Conservation (phyloP, 2,329 filamentous ascomycete genomes). For the Hyphodiscus sp. region DNA sequence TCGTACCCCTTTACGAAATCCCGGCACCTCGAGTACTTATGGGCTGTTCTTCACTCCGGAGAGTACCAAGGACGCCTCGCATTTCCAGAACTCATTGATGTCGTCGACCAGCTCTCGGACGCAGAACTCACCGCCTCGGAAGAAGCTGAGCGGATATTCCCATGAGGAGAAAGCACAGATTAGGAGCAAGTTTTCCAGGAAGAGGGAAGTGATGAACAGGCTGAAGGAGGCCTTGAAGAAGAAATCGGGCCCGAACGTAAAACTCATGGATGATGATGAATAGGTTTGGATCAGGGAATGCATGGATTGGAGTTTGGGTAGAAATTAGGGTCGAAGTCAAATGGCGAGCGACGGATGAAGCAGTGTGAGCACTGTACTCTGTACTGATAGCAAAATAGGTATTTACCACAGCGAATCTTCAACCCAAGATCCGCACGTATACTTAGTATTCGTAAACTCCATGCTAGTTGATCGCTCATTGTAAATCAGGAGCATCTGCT, state of each 20-base stretch:
- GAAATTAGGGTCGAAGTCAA: not conserved
- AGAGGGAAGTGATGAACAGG: conserved; percentile 46
- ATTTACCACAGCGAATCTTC: not conserved
- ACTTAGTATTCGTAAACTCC: too few relatives aligned
- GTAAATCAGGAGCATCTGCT: too few relatives aligned
- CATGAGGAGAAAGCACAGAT: conserved; percentile 51
- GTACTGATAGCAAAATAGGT: not conserved
- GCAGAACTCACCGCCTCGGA: conserved; percentile 36
- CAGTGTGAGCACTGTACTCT: not conserved
- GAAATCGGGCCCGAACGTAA: conserved; percentile 26
- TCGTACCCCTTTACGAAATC: conserved; percentile 18
- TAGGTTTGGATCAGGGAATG: not conserved
- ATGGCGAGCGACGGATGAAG: not conserved
- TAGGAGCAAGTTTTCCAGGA: conserved; percentile 46
- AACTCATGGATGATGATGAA: conserved; percentile 25
- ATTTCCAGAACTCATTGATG: conserved; percentile 25
- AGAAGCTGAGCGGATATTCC: conserved; percentile 57
- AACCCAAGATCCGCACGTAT: too few relatives aligned
- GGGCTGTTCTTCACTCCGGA: conserved; percentile 27
- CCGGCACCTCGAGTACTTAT: conserved; percentile 22
- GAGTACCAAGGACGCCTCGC: conserved; percentile 18
- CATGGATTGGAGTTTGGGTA: too few relatives aligned
- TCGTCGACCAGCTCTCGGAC: conserved; percentile 21
- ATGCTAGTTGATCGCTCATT: too few relatives aligned
- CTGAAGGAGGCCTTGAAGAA: conserved; percentile 33